Conservation (phyloP, 1,284 basidiomycete species). For the Ganoderma resinaceum region DNA sequence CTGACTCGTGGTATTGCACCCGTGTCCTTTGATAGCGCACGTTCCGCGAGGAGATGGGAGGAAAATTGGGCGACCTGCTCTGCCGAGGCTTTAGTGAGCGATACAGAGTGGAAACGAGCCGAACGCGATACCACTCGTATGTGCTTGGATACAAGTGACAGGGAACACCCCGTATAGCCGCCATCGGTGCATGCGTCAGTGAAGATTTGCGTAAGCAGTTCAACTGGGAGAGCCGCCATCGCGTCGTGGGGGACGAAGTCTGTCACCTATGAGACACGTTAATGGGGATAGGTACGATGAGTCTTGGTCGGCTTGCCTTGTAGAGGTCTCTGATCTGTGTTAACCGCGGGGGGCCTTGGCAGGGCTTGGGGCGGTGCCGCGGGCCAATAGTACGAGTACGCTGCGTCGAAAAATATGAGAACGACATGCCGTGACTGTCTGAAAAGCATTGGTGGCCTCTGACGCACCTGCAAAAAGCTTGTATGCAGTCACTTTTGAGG, state of each 20-base stretch:
- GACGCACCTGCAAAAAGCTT: not conserved
- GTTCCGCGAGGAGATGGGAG: not conserved
- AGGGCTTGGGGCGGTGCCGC: too few relatives aligned
- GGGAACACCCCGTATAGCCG: constrained; percentile 3
- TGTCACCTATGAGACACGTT: not conserved
- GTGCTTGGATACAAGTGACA: constrained; percentile 1
- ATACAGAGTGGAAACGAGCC: constrained; percentile 3
- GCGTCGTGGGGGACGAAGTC: too few relatives aligned
- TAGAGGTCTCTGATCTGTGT: too few relatives aligned
- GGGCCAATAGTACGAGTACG: too few relatives aligned
- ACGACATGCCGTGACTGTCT: too few relatives aligned
- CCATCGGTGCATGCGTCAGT: constrained; percentile 6
- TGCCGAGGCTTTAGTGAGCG: not conserved
- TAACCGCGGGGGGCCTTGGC: too few relatives aligned
- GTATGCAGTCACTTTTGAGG: not conserved
- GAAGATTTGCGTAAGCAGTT: not conserved
- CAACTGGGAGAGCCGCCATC: not conserved
- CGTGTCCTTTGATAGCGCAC: not conserved
- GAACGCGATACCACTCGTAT: not conserved
- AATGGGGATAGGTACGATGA: not conserved
- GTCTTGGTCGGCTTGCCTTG: not conserved
- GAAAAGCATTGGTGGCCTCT: not conserved
- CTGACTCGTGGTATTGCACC: not conserved
- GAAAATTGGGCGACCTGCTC: not conserved
- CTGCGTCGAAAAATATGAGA: too few relatives aligned